Conservation (phyloP, 176 grass and related monocot genomes). For the Phyllostachys edulis region DNA sequence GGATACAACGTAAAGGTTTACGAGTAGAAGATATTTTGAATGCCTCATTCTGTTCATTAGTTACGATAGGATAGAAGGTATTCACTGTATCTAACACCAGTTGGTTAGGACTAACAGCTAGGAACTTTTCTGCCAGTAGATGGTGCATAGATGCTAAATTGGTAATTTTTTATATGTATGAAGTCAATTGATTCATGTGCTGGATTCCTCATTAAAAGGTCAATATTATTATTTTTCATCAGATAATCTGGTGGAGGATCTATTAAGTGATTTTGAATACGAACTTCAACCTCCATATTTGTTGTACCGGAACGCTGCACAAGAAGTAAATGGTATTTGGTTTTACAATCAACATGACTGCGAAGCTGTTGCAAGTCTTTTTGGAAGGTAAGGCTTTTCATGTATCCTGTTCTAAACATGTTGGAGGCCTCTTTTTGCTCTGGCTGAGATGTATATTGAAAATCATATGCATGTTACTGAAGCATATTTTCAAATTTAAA, state of each 20-base stretch:
- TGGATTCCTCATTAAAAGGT: neutral
- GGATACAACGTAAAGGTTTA: neutral
- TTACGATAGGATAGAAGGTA: neutral
- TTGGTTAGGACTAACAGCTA: neutral
- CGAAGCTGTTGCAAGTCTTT: slow-evolving; percentile 74
- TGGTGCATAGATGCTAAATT: neutral
- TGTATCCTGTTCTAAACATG: neutral
- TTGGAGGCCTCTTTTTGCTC: neutral
- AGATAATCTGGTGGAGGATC: slow-evolving; percentile 97
- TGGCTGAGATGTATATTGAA: neutral
- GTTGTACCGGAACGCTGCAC: slow-evolving; percentile 77
- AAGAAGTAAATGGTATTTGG: slow-evolving; percentile 96
- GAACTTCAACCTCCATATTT: slow-evolving; percentile 94
- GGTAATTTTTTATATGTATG: neutral
- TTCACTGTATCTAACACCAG: neutral
- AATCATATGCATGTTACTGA: neutral
- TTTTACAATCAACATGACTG: slow-evolving; percentile 88
- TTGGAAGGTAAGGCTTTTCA: slow-evolving; percentile 55
- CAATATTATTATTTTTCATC: neutral
- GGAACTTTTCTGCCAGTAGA: neutral
- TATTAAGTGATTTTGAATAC: slow-evolving; percentile 94
- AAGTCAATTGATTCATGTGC: neutral
- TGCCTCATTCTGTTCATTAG: neutral
- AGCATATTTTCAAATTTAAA: neutral
- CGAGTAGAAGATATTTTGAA: neutral